Conservation (phyloP, 2,329 filamentous ascomycete genomes). For the Penicillium sp. region DNA sequence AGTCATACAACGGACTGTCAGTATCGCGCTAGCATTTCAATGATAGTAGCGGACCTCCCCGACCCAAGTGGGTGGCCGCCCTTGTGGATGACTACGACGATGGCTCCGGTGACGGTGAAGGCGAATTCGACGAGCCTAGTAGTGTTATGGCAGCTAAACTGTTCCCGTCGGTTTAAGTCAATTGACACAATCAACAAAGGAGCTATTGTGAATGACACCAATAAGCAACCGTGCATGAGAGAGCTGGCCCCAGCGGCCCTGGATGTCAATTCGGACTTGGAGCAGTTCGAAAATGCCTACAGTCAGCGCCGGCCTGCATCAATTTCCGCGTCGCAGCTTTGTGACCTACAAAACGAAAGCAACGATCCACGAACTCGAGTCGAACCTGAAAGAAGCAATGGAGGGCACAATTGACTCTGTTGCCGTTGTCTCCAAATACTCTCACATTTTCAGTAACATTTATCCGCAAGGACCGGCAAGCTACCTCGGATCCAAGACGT, state of each 20-base stretch:
- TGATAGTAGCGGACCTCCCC: no score
- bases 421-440: neutral
- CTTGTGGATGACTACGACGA: no score
- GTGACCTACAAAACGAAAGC: constrained; percentile 7
- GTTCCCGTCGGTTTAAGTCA: neutral
- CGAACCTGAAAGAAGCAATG: neutral
- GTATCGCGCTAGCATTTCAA: no score
- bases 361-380: constrained; percentile 1
- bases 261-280: neutral
- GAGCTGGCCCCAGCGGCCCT: neutral
- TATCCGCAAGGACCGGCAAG: neutral
- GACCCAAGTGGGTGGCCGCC: no score
- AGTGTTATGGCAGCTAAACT: no score
- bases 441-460: constrained; percentile 5
- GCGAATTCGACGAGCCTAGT: no score
- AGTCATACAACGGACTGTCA: no score
- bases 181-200: neutral
- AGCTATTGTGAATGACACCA: neutral
- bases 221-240: neutral
- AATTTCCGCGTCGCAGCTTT: neutral
- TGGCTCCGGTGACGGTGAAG: no score
- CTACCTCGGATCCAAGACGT: neutral
- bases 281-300: neutral
- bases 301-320: neutral
- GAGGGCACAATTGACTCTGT: neutral